Percentiles rank a stretch among this genome's conserved stretches.
These are phyloP conservation scores for Gleditsia sinensis DNA, from an alignment of 306 rosid species.

Conservation along the genomic window DNA sequence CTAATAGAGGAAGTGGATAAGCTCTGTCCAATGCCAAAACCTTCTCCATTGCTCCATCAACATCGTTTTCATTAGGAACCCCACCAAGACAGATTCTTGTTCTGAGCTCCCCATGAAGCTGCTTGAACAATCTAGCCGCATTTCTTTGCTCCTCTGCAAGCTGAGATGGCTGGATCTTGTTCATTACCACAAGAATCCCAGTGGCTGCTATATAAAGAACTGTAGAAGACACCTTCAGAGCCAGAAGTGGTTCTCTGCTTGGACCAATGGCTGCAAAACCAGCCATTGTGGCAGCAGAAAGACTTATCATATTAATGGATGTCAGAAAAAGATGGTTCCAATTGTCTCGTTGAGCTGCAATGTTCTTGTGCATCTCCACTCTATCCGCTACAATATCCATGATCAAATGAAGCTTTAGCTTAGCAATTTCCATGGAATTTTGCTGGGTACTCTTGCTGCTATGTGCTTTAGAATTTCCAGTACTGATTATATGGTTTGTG, in stretches of 20 bases:
- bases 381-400: slow-evolving; percentile 68
- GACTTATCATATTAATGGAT: slow-evolving; percentile 64
- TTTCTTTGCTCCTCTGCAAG: slow-evolving; percentile 77
- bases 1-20: slow-evolving; percentile 79
- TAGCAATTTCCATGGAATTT: slow-evolving; percentile 28
- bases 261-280: slow-evolving; percentile 51
- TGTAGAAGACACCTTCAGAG: slow-evolving; percentile 68
- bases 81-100: slow-evolving; percentile 43
- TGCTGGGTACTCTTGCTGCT: not conserved
- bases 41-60: slow-evolving; percentile 60
- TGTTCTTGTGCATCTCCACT: slow-evolving; percentile 73
- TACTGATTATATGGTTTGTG: slow-evolving; percentile 18
- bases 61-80: slow-evolving; percentile 32
- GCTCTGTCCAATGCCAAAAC: slow-evolving; percentile 82
- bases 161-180: slow-evolving; percentile 86
- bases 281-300: slow-evolving; percentile 73
- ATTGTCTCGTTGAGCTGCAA: slow-evolving; percentile 77
- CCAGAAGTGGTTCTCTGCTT: slow-evolving; percentile 39
- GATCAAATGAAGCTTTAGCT: slow-evolving; percentile 64
- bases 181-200: slow-evolving; percentile 60
- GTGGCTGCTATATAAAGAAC: slow-evolving; percentile 67
- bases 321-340: slow-evolving; percentile 70
- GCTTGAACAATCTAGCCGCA: slow-evolving; percentile 72
- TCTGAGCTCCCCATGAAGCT: slow-evolving; percentile 55
- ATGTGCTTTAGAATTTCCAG: not conserved